Conservation (phyloP, 139 green algal species). For the Closterium sp. region DNA sequence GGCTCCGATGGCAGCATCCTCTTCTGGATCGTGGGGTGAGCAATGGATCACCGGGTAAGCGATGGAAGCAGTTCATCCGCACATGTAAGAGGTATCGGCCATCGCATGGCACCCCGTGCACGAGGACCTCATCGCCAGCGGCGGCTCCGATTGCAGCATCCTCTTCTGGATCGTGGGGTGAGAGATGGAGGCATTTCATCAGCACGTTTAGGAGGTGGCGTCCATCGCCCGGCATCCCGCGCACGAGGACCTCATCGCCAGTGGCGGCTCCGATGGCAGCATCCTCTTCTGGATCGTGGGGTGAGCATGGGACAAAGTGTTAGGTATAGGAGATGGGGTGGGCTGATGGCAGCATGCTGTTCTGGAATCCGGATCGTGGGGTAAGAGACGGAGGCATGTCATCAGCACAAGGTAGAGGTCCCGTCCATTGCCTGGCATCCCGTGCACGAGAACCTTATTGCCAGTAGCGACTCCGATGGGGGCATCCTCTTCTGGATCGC, state of each 20-base stretch:
- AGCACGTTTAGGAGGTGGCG: no score
- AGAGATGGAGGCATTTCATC: no score
- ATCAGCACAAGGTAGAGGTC: no score
- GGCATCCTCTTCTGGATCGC: slow-evolving; percentile 76
- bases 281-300: slow-evolving; percentile 77
- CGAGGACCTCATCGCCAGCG: slow-evolving; percentile 76
- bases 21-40: slow-evolving; percentile 70
- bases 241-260: slow-evolving; percentile 81
- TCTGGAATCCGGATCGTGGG: slow-evolving; percentile 79
- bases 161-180: slow-evolving; percentile 72
- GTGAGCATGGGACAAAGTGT: slow-evolving; percentile 19
- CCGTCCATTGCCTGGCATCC: slow-evolving; percentile 76
- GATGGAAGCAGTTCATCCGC: no score
- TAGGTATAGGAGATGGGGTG: no score
- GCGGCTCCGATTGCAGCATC: slow-evolving; percentile 72
- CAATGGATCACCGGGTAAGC: no score
- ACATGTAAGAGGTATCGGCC: not conserved
- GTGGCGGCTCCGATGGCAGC: slow-evolving; percentile 67
- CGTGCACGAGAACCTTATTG: slow-evolving; percentile 79
- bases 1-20: slow-evolving; percentile 73
- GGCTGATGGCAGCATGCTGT: slow-evolving; percentile 71
- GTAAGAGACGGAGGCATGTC: not conserved
- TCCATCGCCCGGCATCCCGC: slow-evolving; percentile 84
- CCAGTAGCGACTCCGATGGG: slow-evolving; percentile 68
- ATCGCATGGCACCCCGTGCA: slow-evolving; percentile 82